phyloP scores from a whole-genome alignment of 495 filamentous ascomycete genomes.

The Penicillium odoratum region DNA sequence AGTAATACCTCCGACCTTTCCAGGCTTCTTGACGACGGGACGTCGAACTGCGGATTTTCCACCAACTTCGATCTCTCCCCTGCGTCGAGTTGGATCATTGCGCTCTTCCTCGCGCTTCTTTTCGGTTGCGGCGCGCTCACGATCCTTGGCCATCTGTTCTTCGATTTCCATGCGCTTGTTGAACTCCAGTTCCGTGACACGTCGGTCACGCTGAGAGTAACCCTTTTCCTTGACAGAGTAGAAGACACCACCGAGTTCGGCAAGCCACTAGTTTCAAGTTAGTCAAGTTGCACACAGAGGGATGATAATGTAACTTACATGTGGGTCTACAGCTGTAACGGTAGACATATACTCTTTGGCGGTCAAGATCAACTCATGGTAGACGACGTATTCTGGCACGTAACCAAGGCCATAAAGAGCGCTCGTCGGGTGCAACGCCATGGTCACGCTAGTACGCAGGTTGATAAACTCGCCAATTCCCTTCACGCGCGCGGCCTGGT shows the following conservation, averaged over 20 bases:
- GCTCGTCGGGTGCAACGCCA: constrained; percentile 91
- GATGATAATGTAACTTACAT: constrained; percentile 46
- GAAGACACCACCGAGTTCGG: constrained; percentile 97
- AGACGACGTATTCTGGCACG: constrained; percentile 95
- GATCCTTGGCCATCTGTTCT: constrained; percentile 86
- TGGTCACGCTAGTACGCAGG: constrained; percentile 87
- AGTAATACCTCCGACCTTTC: constrained; percentile 44
- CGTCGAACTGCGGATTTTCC: constrained; percentile 38
- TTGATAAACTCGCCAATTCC: constrained; percentile 98
- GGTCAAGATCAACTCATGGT: constrained; percentile 97
- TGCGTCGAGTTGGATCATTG: constrained; percentile 37
- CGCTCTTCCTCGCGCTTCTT: constrained; percentile 54
- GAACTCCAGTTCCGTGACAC: constrained; percentile 91
- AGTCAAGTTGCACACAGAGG: constrained; percentile 15
- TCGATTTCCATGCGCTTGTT: constrained; percentile 96
- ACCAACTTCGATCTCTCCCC: constrained; percentile 42
- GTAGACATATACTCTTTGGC: constrained; percentile 98
- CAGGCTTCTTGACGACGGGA: constrained; percentile 36
- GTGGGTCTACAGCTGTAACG: constrained; percentile 93
- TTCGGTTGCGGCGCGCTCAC: constrained; percentile 57
- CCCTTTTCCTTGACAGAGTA: constrained; percentile 98
- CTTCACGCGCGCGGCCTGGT: constrained; percentile 96
- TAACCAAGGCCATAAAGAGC: constrained; percentile 91
- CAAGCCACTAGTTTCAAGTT: constrained; percentile 67
- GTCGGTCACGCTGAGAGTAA: constrained; percentile 84